A percentile compares a stretch with the other conserved stretches of the same genome.
These are phyloP conservation scores for Verticillium tricorpus DNA, from an alignment of 2,329 filamentous ascomycete species.

Conservation along the genomic window DNA sequence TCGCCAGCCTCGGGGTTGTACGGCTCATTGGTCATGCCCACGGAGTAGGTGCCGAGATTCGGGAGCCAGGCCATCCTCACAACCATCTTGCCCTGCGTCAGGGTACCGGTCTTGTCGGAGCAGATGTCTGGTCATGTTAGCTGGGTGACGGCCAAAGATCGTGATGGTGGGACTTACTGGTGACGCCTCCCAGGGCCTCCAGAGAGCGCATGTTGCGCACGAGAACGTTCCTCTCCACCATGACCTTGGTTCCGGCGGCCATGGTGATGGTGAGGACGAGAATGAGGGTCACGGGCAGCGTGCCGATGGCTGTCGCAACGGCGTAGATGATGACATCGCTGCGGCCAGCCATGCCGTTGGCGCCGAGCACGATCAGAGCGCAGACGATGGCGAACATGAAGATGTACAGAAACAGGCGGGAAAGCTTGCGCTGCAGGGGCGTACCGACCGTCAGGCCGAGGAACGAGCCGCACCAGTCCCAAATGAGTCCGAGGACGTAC, in stretches of 20 bases:
- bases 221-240: conserved; percentile 43
- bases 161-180: conserved; percentile 27
- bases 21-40: conserved; percentile 22
- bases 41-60: conserved; percentile 25
- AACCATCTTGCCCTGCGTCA: conserved; percentile 26
- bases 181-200: conserved; percentile 45
- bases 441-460: conserved; percentile 53
- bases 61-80: conserved; percentile 25
- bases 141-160: too few relatives aligned
- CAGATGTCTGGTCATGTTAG: conserved; percentile 18
- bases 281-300: conserved; percentile 40
- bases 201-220: conserved; percentile 41
- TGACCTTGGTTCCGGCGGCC: conserved; percentile 41
- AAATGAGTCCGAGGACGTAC: conserved; percentile 3
- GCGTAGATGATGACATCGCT: conserved; percentile 32
- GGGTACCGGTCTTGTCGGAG: conserved; percentile 29
- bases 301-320: conserved; percentile 35
- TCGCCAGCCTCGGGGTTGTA: conserved; percentile 15
- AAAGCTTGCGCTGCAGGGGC: conserved; percentile 63
- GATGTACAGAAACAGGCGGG: conserved; percentile 60
- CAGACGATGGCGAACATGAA: conserved; percentile 50
- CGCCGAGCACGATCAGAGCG: conserved; percentile 32
- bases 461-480: conserved; percentile 27
- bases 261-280: conserved; percentile 51
- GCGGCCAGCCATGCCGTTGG: conserved; percentile 28